Conservation (phyloP, 331 rosid species). For the Rhamnella rubrinervis region DNA sequence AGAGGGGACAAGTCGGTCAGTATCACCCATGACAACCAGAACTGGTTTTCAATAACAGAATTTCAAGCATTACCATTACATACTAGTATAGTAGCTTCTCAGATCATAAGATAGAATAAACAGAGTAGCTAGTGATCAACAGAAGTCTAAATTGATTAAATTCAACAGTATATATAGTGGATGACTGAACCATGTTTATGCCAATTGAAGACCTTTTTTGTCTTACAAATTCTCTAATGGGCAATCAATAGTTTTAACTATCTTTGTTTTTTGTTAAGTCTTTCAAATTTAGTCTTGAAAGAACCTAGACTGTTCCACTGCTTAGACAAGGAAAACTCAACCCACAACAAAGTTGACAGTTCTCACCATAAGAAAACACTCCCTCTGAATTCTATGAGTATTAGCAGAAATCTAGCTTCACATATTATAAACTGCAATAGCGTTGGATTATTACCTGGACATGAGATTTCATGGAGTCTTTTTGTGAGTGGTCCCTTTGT, state of each 20-base stretch:
- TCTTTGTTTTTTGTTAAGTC: neutral
- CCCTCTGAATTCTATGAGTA: neutral
- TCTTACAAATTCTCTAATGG: neutral
- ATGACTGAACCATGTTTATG: too few species aligned
- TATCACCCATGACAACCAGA: slow-evolving; percentile 84
- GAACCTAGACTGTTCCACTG: slow-evolving; percentile 1
- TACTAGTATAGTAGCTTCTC: neutral
- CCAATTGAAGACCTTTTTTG: neutral
- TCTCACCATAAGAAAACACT: neutral
- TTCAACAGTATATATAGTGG: neutral
- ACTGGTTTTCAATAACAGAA: slow-evolving; percentile 47
- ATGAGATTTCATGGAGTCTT: slow-evolving; percentile 74
- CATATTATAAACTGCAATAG: neutral
- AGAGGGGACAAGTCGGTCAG: slow-evolving; percentile 76
- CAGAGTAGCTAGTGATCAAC: neutral
- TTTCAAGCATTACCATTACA: slow-evolving; percentile 14
- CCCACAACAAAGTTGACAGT: neutral
- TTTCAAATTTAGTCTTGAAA: slow-evolving; percentile 12
- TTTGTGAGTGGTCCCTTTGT: slow-evolving; percentile 60
- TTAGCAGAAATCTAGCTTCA: neutral
- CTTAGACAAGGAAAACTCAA: neutral
- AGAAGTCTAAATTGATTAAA: neutral
- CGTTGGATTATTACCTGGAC: slow-evolving; percentile 66
- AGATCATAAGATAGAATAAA: neutral
- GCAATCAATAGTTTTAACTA: neutral